Evolutionary conservation across 2,329 filamentous ascomycete species (phyloP).

Genomic region (Sclerotinia glacialis): DNA sequence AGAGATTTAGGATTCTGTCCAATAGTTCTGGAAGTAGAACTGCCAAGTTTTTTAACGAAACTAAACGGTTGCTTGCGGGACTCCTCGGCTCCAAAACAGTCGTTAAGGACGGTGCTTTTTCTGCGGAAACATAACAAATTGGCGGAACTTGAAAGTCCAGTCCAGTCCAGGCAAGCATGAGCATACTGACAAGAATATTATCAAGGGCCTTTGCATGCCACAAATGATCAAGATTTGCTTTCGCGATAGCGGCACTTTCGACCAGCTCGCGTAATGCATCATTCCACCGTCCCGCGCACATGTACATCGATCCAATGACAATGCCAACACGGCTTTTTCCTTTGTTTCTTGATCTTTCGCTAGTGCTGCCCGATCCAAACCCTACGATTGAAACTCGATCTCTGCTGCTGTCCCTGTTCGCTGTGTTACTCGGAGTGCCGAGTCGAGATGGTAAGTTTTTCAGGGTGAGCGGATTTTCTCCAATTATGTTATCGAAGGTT

Average conservation of each 20-base stretch:
- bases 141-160: conserved; percentile 76
- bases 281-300: conserved; percentile 85
- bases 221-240: conserved; percentile 82
- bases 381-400: conserved; percentile 65
- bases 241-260: conserved; percentile 74
- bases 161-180: conserved; percentile 81
- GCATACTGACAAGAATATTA: conserved; percentile 74
- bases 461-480: conserved; percentile 23
- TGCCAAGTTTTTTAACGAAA: conserved; percentile 52
- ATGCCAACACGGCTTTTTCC: conserved; percentile 77
- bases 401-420: conserved; percentile 32
- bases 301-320: conserved; percentile 78
- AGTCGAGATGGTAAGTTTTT: conserved; percentile 31
- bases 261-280: conserved; percentile 82
- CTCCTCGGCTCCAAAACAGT: conserved; percentile 36
- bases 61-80: conserved; percentile 36
- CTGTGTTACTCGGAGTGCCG: conserved; percentile 24
- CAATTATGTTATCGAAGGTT: conserved; percentile 35
- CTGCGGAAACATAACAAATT: conserved; percentile 45
- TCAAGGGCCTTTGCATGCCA: conserved; percentile 97
- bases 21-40: conserved; percentile 67
- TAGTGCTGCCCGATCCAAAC: conserved; percentile 67
- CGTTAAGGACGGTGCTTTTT: conserved; percentile 35
- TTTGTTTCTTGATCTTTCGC: conserved; percentile 75
- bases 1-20: conserved; percentile 71